These are phyloP conservation scores for Daldinia decipiens DNA, from an alignment of 495 filamentous ascomycete species.

Conservation along the genomic window DNA sequence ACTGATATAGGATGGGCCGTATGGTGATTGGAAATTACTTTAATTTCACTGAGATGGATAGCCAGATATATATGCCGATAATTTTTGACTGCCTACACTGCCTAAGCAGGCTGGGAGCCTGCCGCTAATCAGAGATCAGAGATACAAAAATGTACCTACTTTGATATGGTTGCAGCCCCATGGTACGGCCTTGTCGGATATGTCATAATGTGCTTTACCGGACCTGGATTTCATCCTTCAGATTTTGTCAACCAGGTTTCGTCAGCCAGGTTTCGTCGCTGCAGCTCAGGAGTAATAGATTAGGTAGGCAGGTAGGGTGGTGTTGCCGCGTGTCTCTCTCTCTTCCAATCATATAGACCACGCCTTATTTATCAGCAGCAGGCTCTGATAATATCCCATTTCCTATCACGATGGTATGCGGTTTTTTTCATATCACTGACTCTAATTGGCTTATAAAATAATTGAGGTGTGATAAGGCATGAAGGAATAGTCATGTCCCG, in stretches of 20 bases:
- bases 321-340: too few relatives aligned
- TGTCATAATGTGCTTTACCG: too few relatives aligned
- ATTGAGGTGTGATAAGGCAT: too few relatives aligned
- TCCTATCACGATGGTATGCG: neutral
- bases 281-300: neutral
- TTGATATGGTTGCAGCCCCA: too few relatives aligned
- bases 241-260: neutral
- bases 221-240: too few relatives aligned
- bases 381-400: constrained; percentile 5
- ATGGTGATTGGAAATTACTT: neutral
- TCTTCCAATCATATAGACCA: neutral
- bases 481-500: too few relatives aligned
- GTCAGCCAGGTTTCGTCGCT: constrained; percentile 28
- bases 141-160: too few relatives aligned
- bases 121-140: too few relatives aligned
- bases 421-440: neutral
- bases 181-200: too few relatives aligned
- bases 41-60: neutral
- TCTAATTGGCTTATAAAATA: constrained; percentile 8
- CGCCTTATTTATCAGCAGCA: constrained; percentile 1
- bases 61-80: neutral
- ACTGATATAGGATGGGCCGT: neutral
- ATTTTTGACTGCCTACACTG: too few relatives aligned
- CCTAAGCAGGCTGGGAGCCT: too few relatives aligned
- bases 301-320: too few relatives aligned